A percentile compares a stretch with the other conserved stretches of the same genome.
phyloP scores from a whole-genome alignment of 768 basidiomycete species.

The Flagelloscypha sp. region DNA sequence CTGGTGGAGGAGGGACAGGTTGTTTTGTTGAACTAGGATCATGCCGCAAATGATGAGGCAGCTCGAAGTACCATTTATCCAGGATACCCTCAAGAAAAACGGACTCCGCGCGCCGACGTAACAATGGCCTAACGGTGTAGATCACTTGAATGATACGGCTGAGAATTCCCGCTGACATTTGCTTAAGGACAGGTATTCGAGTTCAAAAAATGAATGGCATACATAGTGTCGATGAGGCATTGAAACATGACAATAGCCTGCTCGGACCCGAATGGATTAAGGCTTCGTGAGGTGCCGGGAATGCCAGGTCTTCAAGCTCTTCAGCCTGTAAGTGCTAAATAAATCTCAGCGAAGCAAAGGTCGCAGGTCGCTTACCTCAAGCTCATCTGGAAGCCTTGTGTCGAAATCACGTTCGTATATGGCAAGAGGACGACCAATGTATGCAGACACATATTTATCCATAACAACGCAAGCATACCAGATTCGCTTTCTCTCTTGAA shows the following conservation, averaged over 20 bases:
- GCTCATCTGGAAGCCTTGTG: conserved; percentile 52
- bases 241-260: conserved; percentile 65
- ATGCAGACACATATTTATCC: conserved; percentile 73
- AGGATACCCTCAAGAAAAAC: conserved; percentile 49
- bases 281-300: conserved; percentile 22
- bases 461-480: conserved; percentile 76
- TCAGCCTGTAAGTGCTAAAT: conserved; percentile 37
- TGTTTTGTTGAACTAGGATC: conserved; percentile 41
- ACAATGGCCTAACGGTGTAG: conserved; percentile 53
- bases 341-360: conserved; percentile 4
- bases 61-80: conserved; percentile 68
- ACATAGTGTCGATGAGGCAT: conserved; percentile 67
- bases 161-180: conserved; percentile 51
- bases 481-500: conserved; percentile 63
- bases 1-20: conserved; percentile 46
- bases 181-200: neutral
- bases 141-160: conserved; percentile 62
- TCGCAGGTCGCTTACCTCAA: conserved; percentile 36
- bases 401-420: conserved; percentile 74
- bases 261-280: conserved; percentile 31
- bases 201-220: conserved; percentile 17
- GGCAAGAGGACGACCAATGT: conserved; percentile 70
- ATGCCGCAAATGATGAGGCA: conserved; percentile 60
- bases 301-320: conserved; percentile 48
- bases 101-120: conserved; percentile 51